phyloP scores from a whole-genome alignment of 768 basidiomycete species.

The Termitomyces sp. region DNA sequence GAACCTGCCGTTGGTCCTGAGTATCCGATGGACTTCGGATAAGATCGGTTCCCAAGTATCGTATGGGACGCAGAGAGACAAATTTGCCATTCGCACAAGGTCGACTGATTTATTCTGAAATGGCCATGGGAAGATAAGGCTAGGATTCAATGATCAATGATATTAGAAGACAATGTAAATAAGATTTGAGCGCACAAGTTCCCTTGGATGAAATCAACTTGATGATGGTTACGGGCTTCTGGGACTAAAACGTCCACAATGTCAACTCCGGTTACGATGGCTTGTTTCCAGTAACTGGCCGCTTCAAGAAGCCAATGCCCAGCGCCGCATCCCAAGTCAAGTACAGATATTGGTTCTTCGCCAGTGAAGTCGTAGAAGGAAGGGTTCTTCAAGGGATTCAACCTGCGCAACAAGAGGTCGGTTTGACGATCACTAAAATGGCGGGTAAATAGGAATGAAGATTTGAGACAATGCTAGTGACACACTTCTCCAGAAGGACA shows the following conservation, averaged over 20 bases:
- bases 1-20: slow-evolving; percentile 55
- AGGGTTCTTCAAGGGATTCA: slow-evolving; percentile 49
- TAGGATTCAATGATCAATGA: slow-evolving; percentile 18
- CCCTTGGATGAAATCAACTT: slow-evolving; percentile 50
- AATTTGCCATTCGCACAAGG: slow-evolving; percentile 67
- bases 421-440: slow-evolving; percentile 55
- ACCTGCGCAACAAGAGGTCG: slow-evolving; percentile 47
- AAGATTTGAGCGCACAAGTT: slow-evolving; percentile 56
- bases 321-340: slow-evolving; percentile 75
- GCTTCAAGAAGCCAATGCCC: slow-evolving; percentile 67
- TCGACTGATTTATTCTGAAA: slow-evolving; percentile 64
- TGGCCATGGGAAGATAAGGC: slow-evolving; percentile 52
- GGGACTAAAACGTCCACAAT: slow-evolving; percentile 44
- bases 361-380: slow-evolving; percentile 53
- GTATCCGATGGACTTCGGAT: slow-evolving; percentile 55
- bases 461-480: slow-evolving; percentile 9
- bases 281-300: slow-evolving; percentile 53
- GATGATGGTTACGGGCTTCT: slow-evolving; percentile 30
- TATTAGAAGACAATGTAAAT: background rate
- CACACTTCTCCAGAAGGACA: slow-evolving; percentile 54
- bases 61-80: slow-evolving; percentile 56
- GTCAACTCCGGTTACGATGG: slow-evolving; percentile 63
- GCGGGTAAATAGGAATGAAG: background rate
- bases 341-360: slow-evolving; percentile 45
- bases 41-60: slow-evolving; percentile 57